Evolutionary conservation across 495 filamentous ascomycete species (phyloP).

Genomic region (Cudoniella acicularis): DNA sequence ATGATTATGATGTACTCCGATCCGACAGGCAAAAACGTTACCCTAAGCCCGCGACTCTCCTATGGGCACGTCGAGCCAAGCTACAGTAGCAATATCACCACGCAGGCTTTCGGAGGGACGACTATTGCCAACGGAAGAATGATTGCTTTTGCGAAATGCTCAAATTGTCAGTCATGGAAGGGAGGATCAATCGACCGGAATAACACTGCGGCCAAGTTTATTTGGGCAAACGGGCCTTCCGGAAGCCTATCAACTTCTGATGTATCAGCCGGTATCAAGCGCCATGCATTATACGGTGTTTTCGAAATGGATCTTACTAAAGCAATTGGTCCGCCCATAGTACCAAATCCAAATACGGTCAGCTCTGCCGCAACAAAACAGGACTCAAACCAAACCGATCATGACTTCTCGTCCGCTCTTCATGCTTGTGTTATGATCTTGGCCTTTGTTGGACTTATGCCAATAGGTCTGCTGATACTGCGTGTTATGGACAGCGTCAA

Average conservation of each 20-base stretch:
- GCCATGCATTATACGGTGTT: constrained; percentile 51
- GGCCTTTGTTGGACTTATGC: constrained; percentile 49
- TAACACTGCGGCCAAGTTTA: constrained; percentile 41
- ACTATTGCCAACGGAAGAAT: constrained; percentile 38
- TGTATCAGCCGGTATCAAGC: constrained; percentile 37
- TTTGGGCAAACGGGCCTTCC: constrained; percentile 53
- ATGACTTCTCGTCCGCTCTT: constrained; percentile 32
- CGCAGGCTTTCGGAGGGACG: constrained; percentile 40
- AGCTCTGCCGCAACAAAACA: constrained; percentile 19
- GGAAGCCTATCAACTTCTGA: constrained; percentile 36
- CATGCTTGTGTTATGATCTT: constrained; percentile 53
- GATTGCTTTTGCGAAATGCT: constrained; percentile 45
- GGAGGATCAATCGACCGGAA: constrained; percentile 34
- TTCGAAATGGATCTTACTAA: constrained; percentile 51
- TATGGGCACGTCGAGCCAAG: constrained; percentile 46
- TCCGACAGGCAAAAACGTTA: constrained; percentile 41
- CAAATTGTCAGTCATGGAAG: constrained; percentile 44
- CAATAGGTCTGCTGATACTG: constrained; percentile 49
- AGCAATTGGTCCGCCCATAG: constrained; percentile 39
- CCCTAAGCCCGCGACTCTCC: constrained; percentile 43
- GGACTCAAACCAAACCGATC: constrained; percentile 20
- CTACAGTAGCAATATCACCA: constrained; percentile 33
- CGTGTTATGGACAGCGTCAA: constrained; percentile 41
- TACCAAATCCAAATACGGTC: constrained; percentile 24
- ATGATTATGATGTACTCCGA: constrained; percentile 50